Conservation (phyloP, 768 basidiomycete genomes). For the Russula ochroleuca region DNA sequence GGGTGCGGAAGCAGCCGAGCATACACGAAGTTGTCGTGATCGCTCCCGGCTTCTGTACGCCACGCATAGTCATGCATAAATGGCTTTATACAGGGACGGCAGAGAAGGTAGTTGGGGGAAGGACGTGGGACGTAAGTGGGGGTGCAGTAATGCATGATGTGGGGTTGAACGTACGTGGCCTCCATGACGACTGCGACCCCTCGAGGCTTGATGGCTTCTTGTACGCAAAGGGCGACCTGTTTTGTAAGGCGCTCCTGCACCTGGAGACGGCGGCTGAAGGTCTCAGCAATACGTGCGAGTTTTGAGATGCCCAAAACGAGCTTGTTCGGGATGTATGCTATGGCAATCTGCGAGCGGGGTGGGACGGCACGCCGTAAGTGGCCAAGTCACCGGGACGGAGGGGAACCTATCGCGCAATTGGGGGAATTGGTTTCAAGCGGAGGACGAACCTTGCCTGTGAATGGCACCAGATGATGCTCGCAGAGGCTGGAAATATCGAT, state of each 20-base stretch:
- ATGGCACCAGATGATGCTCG: constrained; percentile 98
- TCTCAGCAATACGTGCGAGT: constrained; percentile 26
- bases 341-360: constrained; percentile 68
- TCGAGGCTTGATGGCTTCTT: constrained; percentile 95
- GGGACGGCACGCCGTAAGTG: constrained; percentile 17
- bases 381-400: constrained; percentile 21
- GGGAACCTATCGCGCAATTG: neutral
- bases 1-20: constrained; percentile 97
- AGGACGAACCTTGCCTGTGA: constrained; percentile 83
- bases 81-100: constrained; percentile 51
- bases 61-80: constrained; percentile 99
- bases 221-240: constrained; percentile 96
- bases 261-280: constrained; percentile 82
- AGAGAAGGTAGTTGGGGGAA: neutral
- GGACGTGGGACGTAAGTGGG: constrained; percentile 17
- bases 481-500: constrained; percentile 97
- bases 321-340: constrained; percentile 44
- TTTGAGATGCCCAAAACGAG: constrained; percentile 26
- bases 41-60: constrained; percentile 97
- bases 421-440: constrained; percentile 13
- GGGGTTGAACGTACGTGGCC: constrained; percentile 67
- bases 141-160: constrained; percentile 8
- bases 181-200: constrained; percentile 99
- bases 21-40: constrained; percentile 96
- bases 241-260: constrained; percentile 97